Evolutionary conservation across 2,329 filamentous ascomycete genomes (phyloP), one percentile per base, ranked within the genome.

Genomic region (Corynespora cassiicola): DNA sequence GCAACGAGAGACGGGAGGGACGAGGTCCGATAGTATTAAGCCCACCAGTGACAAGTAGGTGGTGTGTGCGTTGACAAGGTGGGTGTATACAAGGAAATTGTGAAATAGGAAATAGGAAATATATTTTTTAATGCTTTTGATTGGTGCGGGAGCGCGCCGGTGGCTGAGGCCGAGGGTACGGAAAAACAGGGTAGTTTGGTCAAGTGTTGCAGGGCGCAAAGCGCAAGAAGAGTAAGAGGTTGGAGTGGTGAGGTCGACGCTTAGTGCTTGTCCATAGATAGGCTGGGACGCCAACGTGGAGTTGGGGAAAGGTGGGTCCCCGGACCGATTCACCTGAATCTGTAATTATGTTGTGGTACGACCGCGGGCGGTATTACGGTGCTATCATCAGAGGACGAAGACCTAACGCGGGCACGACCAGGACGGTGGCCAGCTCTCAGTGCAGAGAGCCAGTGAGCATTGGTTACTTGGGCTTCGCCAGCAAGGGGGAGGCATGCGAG

Each of bases 161-260:
- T 54, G 54, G 56, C 54, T 52, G 48, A 40, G 52, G 30, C 44
- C 42, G 46, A 48, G 50, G 30, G 54, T 50, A 50, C 49, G 48
- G 50, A 57, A 65, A 63, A 60, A 58, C 46, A 56, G 48, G 53
- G 50, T 55, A 50, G 46, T 55, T 50, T 34, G 16, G 47, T 47
- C 40, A 69, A 69, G 58, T 69, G 63, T 68, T 69, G 65, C 65
- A 65, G 56, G 57, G 66, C 65, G 61, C 61, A 50, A 35, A 52
- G 61, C 65, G 62, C 61, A 61, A 68, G 66, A 67, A 68, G 54
- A 56, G 54, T 60, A 68, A 60, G 52, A 42, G 33, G 42, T 39
- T 55, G 47, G 39, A 45, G 44, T 42, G 42, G 44, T 26, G 8
- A 31, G 36, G 39, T 49, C 36, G 45, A 28, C 36, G 47, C 49